Evolutionary conservation across 768 basidiomycete genomes (phyloP).

Genomic region (Nevesoporus exiguus): DNA sequence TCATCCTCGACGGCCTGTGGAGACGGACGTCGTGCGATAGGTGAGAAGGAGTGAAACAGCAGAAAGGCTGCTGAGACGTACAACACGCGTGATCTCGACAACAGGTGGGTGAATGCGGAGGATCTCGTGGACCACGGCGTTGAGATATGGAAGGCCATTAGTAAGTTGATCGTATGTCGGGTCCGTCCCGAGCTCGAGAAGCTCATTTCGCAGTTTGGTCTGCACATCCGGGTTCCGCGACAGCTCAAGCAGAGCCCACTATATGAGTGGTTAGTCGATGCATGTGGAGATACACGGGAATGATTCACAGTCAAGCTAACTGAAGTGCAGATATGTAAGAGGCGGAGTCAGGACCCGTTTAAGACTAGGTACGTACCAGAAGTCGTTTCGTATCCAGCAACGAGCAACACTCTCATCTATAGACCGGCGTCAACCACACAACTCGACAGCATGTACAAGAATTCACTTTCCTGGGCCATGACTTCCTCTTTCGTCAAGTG

Average conservation of each 20-base stretch:
- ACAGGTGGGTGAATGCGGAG: constrained; percentile 32
- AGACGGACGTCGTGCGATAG: not conserved
- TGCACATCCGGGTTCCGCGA: constrained; percentile 21
- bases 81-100: constrained; percentile 14
- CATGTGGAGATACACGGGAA: not conserved
- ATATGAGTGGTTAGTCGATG: not conserved
- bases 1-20: constrained; percentile 49
- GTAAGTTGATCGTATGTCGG: constrained; percentile 54
- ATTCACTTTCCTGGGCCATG: constrained; percentile 24
- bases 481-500: constrained; percentile 29
- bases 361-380: constrained; percentile 19
- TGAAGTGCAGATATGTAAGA: not conserved
- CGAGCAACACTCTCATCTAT: constrained; percentile 20
- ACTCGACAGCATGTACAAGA: not conserved
- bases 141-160: constrained; percentile 48
- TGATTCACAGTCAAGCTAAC: constrained; percentile 17
- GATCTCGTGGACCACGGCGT: not conserved
- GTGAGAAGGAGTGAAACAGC: not conserved
- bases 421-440: too few relatives aligned
- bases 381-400: constrained; percentile 22
- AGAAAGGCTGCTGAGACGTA: constrained; percentile 1
- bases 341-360: too few relatives aligned
- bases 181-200: constrained; percentile 42
- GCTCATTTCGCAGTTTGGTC: constrained; percentile 48
- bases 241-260: constrained; percentile 61